Percentiles rank a stretch among this genome's conserved stretches.
These are phyloP conservation scores for Paracamarosporium sp. DNA, from an alignment of 2,329 filamentous ascomycete genomes.

Conservation along the genomic window DNA sequence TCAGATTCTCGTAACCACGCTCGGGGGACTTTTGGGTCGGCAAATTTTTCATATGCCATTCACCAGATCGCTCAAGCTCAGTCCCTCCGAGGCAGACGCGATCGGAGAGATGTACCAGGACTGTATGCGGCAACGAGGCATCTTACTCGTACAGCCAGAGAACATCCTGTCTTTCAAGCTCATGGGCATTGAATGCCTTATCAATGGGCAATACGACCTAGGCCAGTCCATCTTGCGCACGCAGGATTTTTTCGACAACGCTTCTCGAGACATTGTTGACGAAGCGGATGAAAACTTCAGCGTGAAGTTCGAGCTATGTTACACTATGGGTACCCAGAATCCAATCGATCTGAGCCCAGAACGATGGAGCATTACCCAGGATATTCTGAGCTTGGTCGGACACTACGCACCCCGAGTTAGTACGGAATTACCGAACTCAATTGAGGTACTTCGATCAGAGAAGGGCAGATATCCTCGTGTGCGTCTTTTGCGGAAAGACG, in stretches of 20 bases:
- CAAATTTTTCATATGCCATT: slow-evolving; percentile 66
- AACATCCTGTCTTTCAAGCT: slow-evolving; percentile 69
- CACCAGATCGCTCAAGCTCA: slow-evolving; percentile 56
- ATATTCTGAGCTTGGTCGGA: slow-evolving; percentile 56
- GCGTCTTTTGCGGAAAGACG: slow-evolving; percentile 55
- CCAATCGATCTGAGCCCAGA: slow-evolving; percentile 60
- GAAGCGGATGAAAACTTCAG: slow-evolving; percentile 71
- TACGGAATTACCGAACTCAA: slow-evolving; percentile 38
- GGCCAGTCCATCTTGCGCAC: slow-evolving; percentile 48
- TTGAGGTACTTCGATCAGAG: slow-evolving; percentile 51
- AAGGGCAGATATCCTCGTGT: slow-evolving; percentile 55
- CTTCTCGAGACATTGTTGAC: slow-evolving; percentile 65
- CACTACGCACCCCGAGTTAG: slow-evolving; percentile 40
- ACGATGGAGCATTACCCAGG: slow-evolving; percentile 64
- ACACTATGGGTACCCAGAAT: slow-evolving; percentile 64
- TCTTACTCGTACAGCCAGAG: slow-evolving; percentile 69
- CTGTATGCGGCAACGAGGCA: slow-evolving; percentile 59
- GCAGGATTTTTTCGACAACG: slow-evolving; percentile 54
- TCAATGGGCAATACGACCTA: slow-evolving; percentile 35
- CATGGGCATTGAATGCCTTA: slow-evolving; percentile 61
- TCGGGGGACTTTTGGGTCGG: slow-evolving; percentile 64
- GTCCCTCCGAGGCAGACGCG: slow-evolving; percentile 24
- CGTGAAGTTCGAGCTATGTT: slow-evolving; percentile 67
- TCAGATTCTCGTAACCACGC: slow-evolving; percentile 60
- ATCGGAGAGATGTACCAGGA: slow-evolving; percentile 52